These are phyloP conservation scores for Tolypocladium tropicale DNA, from an alignment of 2,329 filamentous ascomycete genomes.

Conservation along the genomic window DNA sequence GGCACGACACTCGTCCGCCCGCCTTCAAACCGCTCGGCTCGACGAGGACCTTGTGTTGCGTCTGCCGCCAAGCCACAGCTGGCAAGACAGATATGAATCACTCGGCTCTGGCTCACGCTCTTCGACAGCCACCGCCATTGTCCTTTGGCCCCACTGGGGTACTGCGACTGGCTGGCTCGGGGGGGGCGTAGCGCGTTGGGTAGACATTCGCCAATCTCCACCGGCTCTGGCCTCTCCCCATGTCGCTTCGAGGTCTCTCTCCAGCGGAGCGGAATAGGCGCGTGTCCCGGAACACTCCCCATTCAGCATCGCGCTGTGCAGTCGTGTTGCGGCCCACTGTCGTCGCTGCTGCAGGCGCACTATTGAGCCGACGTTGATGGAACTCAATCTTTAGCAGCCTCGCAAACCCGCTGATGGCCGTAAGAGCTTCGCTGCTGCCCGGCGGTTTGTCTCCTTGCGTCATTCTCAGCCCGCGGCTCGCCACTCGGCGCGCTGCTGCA, in stretches of 20 bases:
- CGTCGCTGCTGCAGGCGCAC: constrained; percentile 2
- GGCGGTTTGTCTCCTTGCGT: not conserved
- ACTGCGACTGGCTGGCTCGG: constrained; percentile 7
- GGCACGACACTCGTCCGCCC: not conserved
- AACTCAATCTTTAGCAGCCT: not conserved
- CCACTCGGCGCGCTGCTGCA: not conserved
- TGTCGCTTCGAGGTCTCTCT: constrained; percentile 1
- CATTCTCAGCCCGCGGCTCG: not conserved
- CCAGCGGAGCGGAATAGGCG: constrained; percentile 5
- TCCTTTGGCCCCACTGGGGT: constrained; percentile 7
- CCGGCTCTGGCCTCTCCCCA: constrained; percentile 1
- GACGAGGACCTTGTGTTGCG: not conserved
- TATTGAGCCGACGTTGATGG: constrained; percentile 1
- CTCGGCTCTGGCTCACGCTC: constrained; percentile 3
- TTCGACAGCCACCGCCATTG: constrained; percentile 7
- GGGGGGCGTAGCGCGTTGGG: constrained; percentile 2
- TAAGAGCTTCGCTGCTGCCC: not conserved
- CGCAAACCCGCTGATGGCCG: not conserved
- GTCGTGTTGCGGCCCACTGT: not conserved
- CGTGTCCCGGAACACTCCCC: not conserved
- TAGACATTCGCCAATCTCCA: constrained; percentile 10
- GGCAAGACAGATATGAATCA: constrained; percentile 3
- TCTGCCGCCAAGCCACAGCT: constrained; percentile 1
- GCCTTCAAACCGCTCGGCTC: not conserved
- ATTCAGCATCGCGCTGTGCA: not conserved